Evolutionary conservation across 129 eudicot species (phyloP).

Genomic region (Cynara cardunculus): DNA sequence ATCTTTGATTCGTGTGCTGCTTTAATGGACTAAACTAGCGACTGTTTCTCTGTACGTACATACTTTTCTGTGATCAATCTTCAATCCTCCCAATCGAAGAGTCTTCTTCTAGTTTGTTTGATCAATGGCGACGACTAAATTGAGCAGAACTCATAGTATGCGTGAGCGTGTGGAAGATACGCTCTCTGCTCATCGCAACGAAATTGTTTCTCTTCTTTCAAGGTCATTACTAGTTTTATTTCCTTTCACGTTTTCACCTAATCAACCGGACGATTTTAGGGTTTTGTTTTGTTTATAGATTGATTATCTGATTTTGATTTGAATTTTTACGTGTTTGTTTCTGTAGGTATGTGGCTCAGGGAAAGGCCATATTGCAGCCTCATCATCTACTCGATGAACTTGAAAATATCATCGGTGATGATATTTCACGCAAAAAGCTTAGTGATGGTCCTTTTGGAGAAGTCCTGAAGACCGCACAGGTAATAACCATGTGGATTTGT

Average conservation of each 20-base stretch:
- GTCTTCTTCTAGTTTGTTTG: slow-evolving; percentile 4
- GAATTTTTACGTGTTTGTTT: not conserved
- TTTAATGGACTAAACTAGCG: not conserved
- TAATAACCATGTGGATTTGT: not conserved
- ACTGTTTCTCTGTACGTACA: not conserved
- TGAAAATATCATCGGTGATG: slow-evolving; percentile 50
- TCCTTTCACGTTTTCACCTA: not conserved
- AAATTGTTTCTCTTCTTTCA: slow-evolving; percentile 86
- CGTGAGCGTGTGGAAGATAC: slow-evolving; percentile 87
- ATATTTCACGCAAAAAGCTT: slow-evolving; percentile 39
- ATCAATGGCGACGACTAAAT: slow-evolving; percentile 53
- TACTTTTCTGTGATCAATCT: not conserved
- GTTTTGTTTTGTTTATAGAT: slow-evolving; percentile 3
- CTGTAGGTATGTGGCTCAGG: slow-evolving; percentile 86
- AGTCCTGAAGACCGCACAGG: slow-evolving; percentile 83
- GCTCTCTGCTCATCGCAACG: slow-evolving; percentile 81
- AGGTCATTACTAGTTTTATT: slow-evolving; percentile 39
- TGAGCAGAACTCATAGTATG: slow-evolving; percentile 57
- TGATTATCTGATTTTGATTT: not conserved
- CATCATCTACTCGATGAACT: slow-evolving; percentile 83
- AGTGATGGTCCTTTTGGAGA: slow-evolving; percentile 77
- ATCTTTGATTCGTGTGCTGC: slow-evolving; percentile 4
- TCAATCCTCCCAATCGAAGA: not conserved
- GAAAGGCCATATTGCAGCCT: slow-evolving; percentile 90
- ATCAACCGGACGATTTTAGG: slow-evolving; percentile 1